Base-by-base conservation (phyloP, 2,329 filamentous ascomycete species). In the Blastomyces emzantsi region DNA sequence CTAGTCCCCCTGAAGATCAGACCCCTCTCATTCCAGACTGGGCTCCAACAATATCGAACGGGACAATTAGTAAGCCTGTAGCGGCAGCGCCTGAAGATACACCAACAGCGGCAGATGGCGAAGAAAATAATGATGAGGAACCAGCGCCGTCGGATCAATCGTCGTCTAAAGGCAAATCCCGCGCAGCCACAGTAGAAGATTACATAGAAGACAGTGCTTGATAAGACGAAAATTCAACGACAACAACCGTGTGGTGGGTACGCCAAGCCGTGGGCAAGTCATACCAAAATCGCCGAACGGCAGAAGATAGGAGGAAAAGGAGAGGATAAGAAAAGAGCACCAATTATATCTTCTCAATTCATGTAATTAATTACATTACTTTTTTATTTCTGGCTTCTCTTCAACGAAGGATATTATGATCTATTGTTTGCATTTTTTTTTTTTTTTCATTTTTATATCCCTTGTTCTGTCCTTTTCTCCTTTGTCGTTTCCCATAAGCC, bases 131-230 rank as follows among this genome's bases (percentile, higher is more conserved):
- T 19, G 60, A 43, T 6, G 47, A 51, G 19, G 60, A 51, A 22
- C 47, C 22, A n/a, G 39, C 56, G 6, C 30, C 33, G 47, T 36
- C 61, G 11, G 25, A 61, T n/a, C 57, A 30, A 6, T 58, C 56
- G 28, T 39, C 22, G 30, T 41, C 45, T 25, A 67, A 68, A 61
- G 65, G 65, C 15, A 68, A 68, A 57, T 55, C 64, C 39, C 64
- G 64, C 43, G 66, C 66, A 25, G 64, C 56, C n/a, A 68, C 64
- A n/a, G 65, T 68, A 28, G 66, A 68, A 52, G 66, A 68, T 62
- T 62, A 28, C 22, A 7, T 57, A 52, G 66, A 66, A 45, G 63
- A 62, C 47, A 43, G 60, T 52, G 55, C 47, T 47, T 60, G 43
- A 60, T 60, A 51, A 47, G 43, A 36, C 43, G 25, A 25, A 51